Evolutionary conservation across 208 protist species (phyloP), one percentile per base, ranked within the genome.

Genomic region (Kentomonas sorsogonicus): DNA sequence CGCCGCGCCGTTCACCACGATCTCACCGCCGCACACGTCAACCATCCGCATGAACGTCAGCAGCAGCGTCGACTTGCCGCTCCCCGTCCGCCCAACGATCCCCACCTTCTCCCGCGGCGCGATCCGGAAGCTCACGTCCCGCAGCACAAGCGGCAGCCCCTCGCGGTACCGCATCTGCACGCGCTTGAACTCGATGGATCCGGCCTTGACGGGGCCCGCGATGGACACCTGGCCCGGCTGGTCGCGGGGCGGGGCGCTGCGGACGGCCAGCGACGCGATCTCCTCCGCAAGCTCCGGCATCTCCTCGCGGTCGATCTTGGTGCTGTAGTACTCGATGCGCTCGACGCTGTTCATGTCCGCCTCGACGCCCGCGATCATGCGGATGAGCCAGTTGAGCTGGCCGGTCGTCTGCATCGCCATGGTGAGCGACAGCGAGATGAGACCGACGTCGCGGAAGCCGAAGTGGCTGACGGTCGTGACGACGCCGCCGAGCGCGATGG

Each of bases 281-380:
- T 55, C 22, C 23, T 25, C 54, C 15, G 38, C 33, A 45, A 79
- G 53, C 25, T 69, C 44, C 13, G 73, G 73, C 48, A 79, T 60
- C 40, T 72, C 66, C 57, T 91, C 84, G 48, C 82, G 72, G 0
- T 79, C 72, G 53, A 94, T 74, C n/a, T 79, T 53, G 6, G 69
- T 15, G 15, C 64, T 89, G 72, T 94, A 96, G 65, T 93, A 63
- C n/a, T 81, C 34, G 20, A 90, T 69, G 31, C 89, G 69, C 69
- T 96, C 86, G 15, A 93, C 82, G 55, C 65, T 75, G 66, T 90
- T 96, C 86, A 96, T 93, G 41, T 87, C 51, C 26, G 83, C 77
- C 63, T 96, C 86, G 36, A 91, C 44, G 0, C 50, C 53, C 4
- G 77, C 76, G 11, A 72, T 57, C n/a, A 76, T 55, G 13, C 74